Percentiles rank a stretch among this genome's conserved stretches.
These are phyloP conservation scores for Punica granatum DNA, from an alignment of 345 rosid genomes.

Conservation along the genomic window DNA sequence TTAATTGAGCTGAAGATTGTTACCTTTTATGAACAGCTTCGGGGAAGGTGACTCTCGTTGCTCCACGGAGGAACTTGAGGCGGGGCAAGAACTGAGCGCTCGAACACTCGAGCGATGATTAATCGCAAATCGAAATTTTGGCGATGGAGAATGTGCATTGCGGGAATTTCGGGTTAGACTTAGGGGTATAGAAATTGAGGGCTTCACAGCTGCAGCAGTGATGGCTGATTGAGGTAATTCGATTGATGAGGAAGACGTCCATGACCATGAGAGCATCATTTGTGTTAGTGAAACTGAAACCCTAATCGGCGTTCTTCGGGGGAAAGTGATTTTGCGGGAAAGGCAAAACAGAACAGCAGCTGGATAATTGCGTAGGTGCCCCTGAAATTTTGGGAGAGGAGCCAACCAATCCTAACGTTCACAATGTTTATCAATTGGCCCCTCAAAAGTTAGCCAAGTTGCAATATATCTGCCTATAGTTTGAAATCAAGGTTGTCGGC, in stretches of 20 bases:
- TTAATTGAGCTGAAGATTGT: background rate
- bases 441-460: too few relatives aligned
- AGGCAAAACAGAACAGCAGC: background rate
- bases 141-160: background rate
- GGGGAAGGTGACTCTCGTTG: background rate
- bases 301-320: background rate
- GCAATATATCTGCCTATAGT: too few relatives aligned
- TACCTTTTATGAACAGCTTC: background rate
- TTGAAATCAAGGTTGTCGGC: too few relatives aligned
- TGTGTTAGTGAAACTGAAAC: background rate
- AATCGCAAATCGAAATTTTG: background rate
- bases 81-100: background rate
- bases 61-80: background rate
- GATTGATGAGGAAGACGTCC: background rate
- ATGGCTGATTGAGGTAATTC: background rate
- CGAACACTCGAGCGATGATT: background rate
- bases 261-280: background rate
- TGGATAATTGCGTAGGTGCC: too few relatives aligned
- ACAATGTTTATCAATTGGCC: too few relatives aligned
- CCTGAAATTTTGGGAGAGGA: too few relatives aligned
- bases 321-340: background rate
- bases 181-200: background rate
- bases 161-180: background rate
- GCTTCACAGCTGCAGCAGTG: background rate
- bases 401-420: too few relatives aligned